These are phyloP conservation scores for Aspergillus neoniger DNA, from an alignment of 2,329 filamentous ascomycete species.

Conservation along the genomic window DNA sequence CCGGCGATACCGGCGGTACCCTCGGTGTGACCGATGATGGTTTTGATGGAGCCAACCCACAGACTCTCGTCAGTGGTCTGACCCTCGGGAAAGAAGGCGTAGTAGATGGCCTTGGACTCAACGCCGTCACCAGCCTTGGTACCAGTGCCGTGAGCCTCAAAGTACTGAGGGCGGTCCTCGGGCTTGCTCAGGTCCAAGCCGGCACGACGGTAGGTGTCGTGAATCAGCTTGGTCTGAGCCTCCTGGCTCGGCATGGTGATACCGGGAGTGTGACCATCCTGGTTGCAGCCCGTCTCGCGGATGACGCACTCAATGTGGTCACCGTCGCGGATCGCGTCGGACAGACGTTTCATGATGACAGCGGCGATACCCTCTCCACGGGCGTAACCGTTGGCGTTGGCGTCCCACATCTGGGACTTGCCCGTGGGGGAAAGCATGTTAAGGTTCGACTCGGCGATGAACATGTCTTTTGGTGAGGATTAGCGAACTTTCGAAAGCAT, in stretches of 20 bases:
- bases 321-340: conserved; percentile 6
- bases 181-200: conserved; percentile 36
- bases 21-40: conserved; percentile 16
- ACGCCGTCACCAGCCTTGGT: conserved; percentile 7
- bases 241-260: conserved; percentile 38
- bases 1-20: conserved; percentile 26
- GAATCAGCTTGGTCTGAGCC: conserved; percentile 46
- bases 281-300: conserved; percentile 35
- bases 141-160: conserved; percentile 52
- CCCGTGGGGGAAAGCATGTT: conserved; percentile 36
- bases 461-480: conserved; percentile 17
- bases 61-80: neutral
- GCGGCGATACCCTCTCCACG: conserved; percentile 12
- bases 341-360: conserved; percentile 5
- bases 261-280: conserved; percentile 39
- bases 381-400: conserved; percentile 16
- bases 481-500: too few species aligned
- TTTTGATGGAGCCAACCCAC: conserved; percentile 17
- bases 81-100: neutral
- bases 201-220: conserved; percentile 40
- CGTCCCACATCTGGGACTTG: conserved; percentile 27
- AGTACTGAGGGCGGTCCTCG: conserved; percentile 41
- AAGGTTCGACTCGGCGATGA: conserved; percentile 13
- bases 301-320: conserved; percentile 9
- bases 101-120: conserved; percentile 9